Evolutionary conservation across 192 early-diverging fungal genomes (phyloP).

Genomic region (Geranomyces variabilis): DNA sequence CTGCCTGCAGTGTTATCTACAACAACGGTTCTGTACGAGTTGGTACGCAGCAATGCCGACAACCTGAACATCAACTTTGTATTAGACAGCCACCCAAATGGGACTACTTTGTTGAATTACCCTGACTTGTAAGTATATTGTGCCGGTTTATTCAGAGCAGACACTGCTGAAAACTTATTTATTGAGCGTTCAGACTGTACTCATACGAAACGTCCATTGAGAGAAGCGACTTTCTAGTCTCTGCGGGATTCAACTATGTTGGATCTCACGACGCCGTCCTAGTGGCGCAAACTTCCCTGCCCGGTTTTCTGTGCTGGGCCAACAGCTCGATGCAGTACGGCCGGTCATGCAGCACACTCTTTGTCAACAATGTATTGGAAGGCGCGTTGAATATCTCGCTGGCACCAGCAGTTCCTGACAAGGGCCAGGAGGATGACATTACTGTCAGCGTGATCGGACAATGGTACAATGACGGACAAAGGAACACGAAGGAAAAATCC

Average conservation of each 20-base stretch:
- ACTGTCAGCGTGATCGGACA: background rate
- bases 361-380: background rate
- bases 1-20: background rate
- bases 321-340: background rate
- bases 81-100: background rate
- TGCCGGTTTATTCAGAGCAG: background rate
- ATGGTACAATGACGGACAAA: background rate
- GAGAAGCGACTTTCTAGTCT: background rate
- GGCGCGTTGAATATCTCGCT: background rate
- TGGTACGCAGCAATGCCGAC: background rate
- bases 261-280: conserved; percentile 1
- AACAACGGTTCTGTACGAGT: background rate
- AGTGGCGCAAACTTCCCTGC: background rate
- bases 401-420: no score
- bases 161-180: background rate
- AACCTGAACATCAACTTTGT: background rate
- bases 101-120: background rate
- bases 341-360: background rate
- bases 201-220: background rate
- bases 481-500: no score
- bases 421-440: background rate
- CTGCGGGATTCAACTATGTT: background rate
- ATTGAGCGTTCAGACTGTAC: background rate
- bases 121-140: conserved; percentile 1
- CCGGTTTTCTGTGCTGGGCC: background rate